Conservation (phyloP, 768 basidiomycete genomes). For the Punctularia strigosozonata region DNA sequence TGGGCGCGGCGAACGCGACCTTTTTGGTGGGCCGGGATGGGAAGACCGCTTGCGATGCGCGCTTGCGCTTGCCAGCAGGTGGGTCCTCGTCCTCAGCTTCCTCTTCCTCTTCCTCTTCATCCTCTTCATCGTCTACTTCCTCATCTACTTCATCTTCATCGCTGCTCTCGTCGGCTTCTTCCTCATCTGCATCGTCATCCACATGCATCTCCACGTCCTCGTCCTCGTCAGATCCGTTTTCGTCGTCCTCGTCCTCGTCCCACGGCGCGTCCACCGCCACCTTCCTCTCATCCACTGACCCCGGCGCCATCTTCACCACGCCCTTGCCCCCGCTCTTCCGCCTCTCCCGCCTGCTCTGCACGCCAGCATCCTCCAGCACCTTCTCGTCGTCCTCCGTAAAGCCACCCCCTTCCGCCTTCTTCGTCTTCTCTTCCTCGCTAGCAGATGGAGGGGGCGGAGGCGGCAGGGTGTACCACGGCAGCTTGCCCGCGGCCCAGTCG, state of each 20-base stretch:
- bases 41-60: conserved; percentile 18
- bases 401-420: conserved; percentile 24
- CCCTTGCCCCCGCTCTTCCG: conserved; percentile 36
- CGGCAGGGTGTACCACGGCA: conserved; percentile 63
- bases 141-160: conserved; percentile 24
- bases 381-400: conserved; percentile 36
- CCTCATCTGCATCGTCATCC: conserved; percentile 19
- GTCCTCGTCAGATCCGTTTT: conserved; percentile 26
- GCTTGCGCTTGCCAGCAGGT: conserved; percentile 17
- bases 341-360: conserved; percentile 54
- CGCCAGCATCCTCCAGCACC: too few species aligned
- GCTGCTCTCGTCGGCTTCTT: conserved; percentile 23
- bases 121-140: conserved; percentile 18
- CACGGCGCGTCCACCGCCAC: conserved; percentile 27
- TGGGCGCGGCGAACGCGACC: conserved; percentile 20
- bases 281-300: conserved; percentile 27
- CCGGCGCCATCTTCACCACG: conserved; percentile 36
- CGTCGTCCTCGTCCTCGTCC: conserved; percentile 28
- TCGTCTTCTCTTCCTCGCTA: conserved; percentile 6
- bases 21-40: conserved; percentile 19
- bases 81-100: conserved; percentile 31
- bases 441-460: conserved; percentile 14
- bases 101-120: conserved; percentile 30
- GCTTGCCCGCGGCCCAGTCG: conserved; percentile 72
- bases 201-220: conserved; percentile 23